Evolutionary conservation across 257 asterid species (phyloP).

Genomic region (Solanum commersonii): DNA sequence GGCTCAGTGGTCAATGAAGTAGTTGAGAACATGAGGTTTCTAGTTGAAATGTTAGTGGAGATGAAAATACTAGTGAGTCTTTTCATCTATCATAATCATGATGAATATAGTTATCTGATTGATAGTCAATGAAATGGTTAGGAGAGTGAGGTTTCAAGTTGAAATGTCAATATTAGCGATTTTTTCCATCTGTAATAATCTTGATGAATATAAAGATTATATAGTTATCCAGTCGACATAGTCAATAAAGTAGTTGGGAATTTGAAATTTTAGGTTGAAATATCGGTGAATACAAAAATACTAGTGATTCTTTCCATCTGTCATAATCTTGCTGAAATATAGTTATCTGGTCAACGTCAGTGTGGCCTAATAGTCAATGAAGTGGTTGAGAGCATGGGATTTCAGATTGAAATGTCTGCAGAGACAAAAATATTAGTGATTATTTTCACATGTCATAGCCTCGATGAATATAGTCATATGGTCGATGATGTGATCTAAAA

Average conservation of each 20-base stretch:
- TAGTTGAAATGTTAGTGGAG: too few relatives aligned
- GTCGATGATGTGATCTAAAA: too few relatives aligned
- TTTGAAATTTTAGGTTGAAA: too few relatives aligned
- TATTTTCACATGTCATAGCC: rapidly evolving
- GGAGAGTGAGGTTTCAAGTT: not conserved
- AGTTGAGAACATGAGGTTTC: not conserved
- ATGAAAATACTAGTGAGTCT: too few relatives aligned
- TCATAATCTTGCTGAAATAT: too few relatives aligned
- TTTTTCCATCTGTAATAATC: not conserved
- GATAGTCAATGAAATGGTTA: not conserved
- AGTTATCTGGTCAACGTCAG: rapidly evolving
- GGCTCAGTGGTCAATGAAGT: too few relatives aligned
- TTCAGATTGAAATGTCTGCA: not conserved
- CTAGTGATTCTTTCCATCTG: not conserved
- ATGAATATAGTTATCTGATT: too few relatives aligned
- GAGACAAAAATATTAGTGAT: too few relatives aligned
- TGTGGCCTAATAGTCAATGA: not conserved
- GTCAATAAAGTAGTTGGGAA: not conserved
- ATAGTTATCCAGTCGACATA: not conserved
- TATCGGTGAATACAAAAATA: too few relatives aligned
- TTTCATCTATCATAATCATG: too few relatives aligned
- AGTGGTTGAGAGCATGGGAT: not conserved
- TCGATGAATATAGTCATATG: not conserved
- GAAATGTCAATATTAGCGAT: too few relatives aligned
- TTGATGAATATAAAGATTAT: too few relatives aligned